Base-by-base conservation (phyloP, 306 rosid genomes). In the Clitoria ternatea region DNA sequence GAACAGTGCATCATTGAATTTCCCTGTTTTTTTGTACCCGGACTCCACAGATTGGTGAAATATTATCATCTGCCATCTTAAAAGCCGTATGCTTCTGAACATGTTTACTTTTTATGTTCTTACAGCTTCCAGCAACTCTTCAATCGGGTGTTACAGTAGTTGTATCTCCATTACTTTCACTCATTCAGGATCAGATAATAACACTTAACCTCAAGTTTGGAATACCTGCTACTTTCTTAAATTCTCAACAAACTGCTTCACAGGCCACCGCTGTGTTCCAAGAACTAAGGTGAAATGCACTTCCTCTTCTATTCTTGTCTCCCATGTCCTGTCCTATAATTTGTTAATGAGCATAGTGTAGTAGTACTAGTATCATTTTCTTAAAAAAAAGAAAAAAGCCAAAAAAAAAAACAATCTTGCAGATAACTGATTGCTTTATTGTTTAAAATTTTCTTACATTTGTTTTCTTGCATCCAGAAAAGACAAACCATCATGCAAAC, bases 81-180 rank as follows among this genome's bases (percentile, higher is more conserved):
- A 37, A 59, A 12, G 55, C 35, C 49, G 49, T 18, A 47, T 66
- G 57, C 30, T 75, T 47, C 13, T 18, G 56, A 78, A 77, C 69
- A 19, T 65, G 7, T 56, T 26, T 79, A 30, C 67, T 74, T 70
- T 57, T 71, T 71, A 61, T 62, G 19, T 73, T 42, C 72, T 77
- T 73, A 55, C 92, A 94, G 98, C 96, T 94, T 78, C 98, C 98
- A 49, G 97, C 98, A 44, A 94, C 92, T 43, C 85, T 94, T 75
- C 91, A 83, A 80, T 83, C 85, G 10, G 99, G 99, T 37, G 95
- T 91, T 65, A 89, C 97, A 2, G 61, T 94, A 42, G 96, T 94
- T 61, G 70, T 94, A 48, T 94, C 97, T 76, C 99, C 99, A 66
- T 85, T 90, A 57, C 99, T 94, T 73, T 94, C 99, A 52, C 92